Base-by-base conservation (phyloP, 495 filamentous ascomycete species). In the Mytilinidion resinicola region DNA sequence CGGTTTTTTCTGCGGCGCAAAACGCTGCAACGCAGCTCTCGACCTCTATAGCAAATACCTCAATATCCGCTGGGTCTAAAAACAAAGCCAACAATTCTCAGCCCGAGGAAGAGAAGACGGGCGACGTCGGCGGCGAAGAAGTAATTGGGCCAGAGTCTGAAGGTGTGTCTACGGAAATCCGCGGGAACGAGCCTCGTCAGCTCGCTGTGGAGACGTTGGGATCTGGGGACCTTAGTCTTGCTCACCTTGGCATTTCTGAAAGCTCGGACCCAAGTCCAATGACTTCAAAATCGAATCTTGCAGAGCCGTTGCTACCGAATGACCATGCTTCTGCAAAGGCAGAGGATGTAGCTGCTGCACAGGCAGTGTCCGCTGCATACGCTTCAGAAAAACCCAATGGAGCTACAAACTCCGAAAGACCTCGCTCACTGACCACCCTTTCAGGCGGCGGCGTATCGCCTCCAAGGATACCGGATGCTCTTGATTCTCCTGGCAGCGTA, bases 1-100 rank as follows among this genome's bases (percentile, higher is more conserved):
- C 85, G 14, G 86, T 97, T 67, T 89, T 98, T 64, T 90, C 90
- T 34, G 92, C 85, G 33, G 91, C 92, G 14, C 93, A 97, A 67
- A 97, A 88, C 73, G 92, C 95, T 39, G 92, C 93, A n/a, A 90
- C 82, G 62, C 85, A 83, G 1, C 66, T 99, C 4, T 91, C 81
- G 62, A 96, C 82, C 66, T 91, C 80, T 48, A 88, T 97, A 30
- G 70, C 82, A 10, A 90, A 89, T 60, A 80, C 79, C 2, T 77
- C 74, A 37, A 62, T 78, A 11, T 67, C 67, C 38, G 67, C 69
- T 19, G 46, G 46, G 17, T 49, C 46, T 33, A 64, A 61, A 12
- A 55, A 59, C 21, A 65, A 65, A 30, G 59, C 67, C 41, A 64
- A 20, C 7, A 49, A 49, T 20, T 20, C 14, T 30, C 53, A 49